Evolutionary conservation across 805 yeast genomes (phyloP).

Genomic region (Lipomyces chichibuensis): DNA sequence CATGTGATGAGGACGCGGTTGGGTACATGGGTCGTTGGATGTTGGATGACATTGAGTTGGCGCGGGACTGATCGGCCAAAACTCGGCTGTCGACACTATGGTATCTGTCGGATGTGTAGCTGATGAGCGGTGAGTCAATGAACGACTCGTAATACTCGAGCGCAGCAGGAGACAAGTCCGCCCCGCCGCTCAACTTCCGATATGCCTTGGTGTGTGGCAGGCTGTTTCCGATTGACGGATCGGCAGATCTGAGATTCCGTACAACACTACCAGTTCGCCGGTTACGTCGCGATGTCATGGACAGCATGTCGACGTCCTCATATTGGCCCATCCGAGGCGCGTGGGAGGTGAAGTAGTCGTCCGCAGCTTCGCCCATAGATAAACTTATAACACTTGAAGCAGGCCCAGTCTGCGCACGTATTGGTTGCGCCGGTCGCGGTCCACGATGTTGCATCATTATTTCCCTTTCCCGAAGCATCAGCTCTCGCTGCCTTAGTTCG

Average conservation of each 20-base stretch:
- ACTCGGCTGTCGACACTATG: constrained; percentile 27
- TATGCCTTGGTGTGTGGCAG: constrained; percentile 2
- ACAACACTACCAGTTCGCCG: constrained; percentile 21
- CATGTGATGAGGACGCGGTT: constrained; percentile 8
- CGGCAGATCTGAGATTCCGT: constrained; percentile 7
- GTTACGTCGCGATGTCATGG: constrained; percentile 28
- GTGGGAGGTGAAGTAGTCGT: constrained; percentile 18
- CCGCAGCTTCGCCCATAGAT: constrained; percentile 9
- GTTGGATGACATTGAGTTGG: constrained; percentile 31
- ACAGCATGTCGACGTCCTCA: constrained; percentile 30
- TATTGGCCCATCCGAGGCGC: constrained; percentile 7
- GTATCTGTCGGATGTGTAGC: constrained; percentile 33
- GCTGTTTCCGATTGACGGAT: background rate
- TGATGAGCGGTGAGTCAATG: constrained; percentile 26
- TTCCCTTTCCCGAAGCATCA: constrained; percentile 27
- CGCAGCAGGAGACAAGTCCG: constrained; percentile 6
- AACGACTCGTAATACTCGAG: constrained; percentile 29
- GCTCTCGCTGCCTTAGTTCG: constrained; percentile 23
- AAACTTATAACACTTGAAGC: constrained; percentile 5
- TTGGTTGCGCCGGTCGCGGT: background rate
- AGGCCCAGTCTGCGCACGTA: constrained; percentile 10
- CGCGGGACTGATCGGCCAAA: constrained; percentile 32
- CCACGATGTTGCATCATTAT: constrained; percentile 17
- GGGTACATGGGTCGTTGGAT: constrained; percentile 24
- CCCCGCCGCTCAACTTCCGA: constrained; percentile 18